A percentile compares a stretch with the other conserved stretches of the same genome.
phyloP scores from a whole-genome alignment of 306 rosid species.

The Cicer chorassanicum region DNA sequence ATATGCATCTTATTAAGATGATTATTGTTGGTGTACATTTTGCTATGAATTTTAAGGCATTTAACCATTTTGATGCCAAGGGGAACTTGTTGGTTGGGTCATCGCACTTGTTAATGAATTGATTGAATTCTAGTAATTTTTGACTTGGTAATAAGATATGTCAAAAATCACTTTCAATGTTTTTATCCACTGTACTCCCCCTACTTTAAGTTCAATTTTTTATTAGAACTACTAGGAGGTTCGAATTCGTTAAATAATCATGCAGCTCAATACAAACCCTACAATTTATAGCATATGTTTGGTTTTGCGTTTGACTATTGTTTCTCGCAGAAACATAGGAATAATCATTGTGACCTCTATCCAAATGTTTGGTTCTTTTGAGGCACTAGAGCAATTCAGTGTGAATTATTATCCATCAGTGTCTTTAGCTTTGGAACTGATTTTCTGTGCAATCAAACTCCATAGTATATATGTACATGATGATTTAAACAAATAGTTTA shows the following conservation, averaged over 20 bases:
- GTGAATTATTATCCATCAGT: too few species aligned
- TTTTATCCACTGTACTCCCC: background rate
- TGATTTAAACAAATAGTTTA: too few species aligned
- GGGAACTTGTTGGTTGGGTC: background rate
- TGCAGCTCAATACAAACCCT: background rate
- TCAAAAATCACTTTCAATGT: background rate
- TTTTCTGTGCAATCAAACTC: too few species aligned
- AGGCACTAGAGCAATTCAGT: too few species aligned
- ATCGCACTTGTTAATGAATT: background rate
- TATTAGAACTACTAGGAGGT: background rate
- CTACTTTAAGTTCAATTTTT: background rate
- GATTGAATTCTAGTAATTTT: background rate
- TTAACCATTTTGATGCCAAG: background rate
- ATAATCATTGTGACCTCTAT: too few species aligned
- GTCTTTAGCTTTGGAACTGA: too few species aligned
- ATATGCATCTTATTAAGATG: background rate
- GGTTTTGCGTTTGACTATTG: too few species aligned
- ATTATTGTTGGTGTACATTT: background rate
- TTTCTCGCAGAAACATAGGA: too few species aligned
- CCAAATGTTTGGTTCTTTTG: too few species aligned
- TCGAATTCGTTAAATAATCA: background rate
- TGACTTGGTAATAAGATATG: background rate
- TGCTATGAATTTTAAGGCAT: background rate
- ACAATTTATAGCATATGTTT: background rate
- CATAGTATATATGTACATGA: too few species aligned